phyloP scores from a whole-genome alignment of 257 asterid species.

The Ligustrum vulgare region DNA sequence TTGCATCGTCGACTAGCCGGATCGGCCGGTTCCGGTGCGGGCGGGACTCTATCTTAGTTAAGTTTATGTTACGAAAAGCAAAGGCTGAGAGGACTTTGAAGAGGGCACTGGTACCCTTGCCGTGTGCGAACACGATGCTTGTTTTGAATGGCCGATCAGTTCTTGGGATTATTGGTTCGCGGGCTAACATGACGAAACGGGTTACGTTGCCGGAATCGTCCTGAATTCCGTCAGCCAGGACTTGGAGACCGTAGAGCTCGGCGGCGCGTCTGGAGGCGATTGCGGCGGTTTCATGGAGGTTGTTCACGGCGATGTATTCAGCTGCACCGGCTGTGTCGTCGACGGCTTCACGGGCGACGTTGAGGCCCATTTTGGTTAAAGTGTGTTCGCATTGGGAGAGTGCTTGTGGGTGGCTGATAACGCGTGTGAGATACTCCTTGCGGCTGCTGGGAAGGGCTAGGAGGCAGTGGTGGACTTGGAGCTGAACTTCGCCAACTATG shows the following conservation, averaged over 20 bases:
- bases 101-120: constrained; percentile 47
- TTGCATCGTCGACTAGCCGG: constrained; percentile 33
- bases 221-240: constrained; percentile 42
- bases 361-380: constrained; percentile 42
- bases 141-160: constrained; percentile 55
- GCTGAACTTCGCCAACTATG: constrained; percentile 54
- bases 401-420: constrained; percentile 55
- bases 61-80: constrained; percentile 44
- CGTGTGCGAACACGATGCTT: constrained; percentile 54
- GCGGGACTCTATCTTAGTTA: constrained; percentile 50
- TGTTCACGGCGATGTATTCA: constrained; percentile 44
- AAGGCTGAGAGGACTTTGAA: constrained; percentile 53
- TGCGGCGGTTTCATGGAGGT: constrained; percentile 48
- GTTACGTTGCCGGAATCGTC: constrained; percentile 57
- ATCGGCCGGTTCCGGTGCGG: constrained; percentile 48
- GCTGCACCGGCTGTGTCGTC: constrained; percentile 62
- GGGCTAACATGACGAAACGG: constrained; percentile 49
- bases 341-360: constrained; percentile 44
- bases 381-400: constrained; percentile 49
- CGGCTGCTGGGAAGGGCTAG: constrained; percentile 51
- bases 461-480: constrained; percentile 50
- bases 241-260: constrained; percentile 38
- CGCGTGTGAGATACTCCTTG: constrained; percentile 41
- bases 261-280: constrained; percentile 55
- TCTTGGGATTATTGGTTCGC: constrained; percentile 52